Percentiles rank a stretch among this genome's conserved stretches.
phyloP scores from a whole-genome alignment of 768 basidiomycete genomes.

The Hygrocybe coccinea region DNA sequence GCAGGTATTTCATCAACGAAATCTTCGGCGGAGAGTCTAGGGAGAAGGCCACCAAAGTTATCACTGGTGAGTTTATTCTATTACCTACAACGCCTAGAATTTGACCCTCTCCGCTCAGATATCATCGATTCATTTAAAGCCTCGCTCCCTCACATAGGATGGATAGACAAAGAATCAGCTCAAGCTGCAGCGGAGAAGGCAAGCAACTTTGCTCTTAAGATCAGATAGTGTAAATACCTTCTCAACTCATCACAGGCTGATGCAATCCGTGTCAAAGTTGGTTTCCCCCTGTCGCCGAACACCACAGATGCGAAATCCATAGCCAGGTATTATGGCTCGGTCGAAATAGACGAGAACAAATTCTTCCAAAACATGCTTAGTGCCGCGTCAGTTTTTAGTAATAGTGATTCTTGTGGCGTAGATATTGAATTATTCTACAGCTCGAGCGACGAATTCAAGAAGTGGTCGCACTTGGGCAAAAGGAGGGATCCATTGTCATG shows the following conservation, averaged over 20 bases:
- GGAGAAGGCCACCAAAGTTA: conserved; percentile 76
- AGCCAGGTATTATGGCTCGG: conserved; percentile 64
- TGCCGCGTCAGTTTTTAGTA: conserved; percentile 44
- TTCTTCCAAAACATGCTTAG: conserved; percentile 85
- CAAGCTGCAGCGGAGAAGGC: conserved; percentile 83
- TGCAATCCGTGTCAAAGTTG: conserved; percentile 84
- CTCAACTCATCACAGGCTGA: conserved; percentile 48
- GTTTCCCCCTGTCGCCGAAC: conserved; percentile 85
- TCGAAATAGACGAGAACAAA: conserved; percentile 58
- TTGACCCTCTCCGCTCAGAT: conserved; percentile 38
- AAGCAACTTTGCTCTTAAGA: conserved; percentile 8
- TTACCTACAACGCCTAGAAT: background rate
- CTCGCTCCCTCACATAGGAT: conserved; percentile 67
- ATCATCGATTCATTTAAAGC: conserved; percentile 80
- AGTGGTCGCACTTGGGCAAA: conserved; percentile 71
- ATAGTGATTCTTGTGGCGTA: background rate
- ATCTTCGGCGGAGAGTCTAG: conserved; percentile 77
- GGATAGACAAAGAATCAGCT: conserved; percentile 89
- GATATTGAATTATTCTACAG: conserved; percentile 29
- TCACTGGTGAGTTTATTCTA: conserved; percentile 47
- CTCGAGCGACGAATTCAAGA: conserved; percentile 54
- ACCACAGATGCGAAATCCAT: conserved; percentile 67
- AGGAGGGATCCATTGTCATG: conserved; percentile 66
- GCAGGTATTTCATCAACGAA: conserved; percentile 82
- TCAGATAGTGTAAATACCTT: conserved; percentile 11